Evolutionary conservation across 2,329 filamentous ascomycete genomes (phyloP).

Genomic region (Ophiostoma fasciatum): DNA sequence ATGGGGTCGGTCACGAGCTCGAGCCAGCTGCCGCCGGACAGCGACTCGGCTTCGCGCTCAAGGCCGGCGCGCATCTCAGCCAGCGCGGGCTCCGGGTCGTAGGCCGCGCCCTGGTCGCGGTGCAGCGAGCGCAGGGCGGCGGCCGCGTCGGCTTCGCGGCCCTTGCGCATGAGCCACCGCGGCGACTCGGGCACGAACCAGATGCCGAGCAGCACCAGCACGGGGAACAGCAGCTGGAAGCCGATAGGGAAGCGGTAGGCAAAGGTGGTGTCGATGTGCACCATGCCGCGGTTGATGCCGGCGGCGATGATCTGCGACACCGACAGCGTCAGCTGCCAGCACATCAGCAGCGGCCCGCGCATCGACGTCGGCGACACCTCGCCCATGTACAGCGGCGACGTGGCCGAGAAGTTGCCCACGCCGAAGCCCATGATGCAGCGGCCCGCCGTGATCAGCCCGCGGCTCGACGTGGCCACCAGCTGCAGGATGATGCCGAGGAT

Average conservation of each 20-base stretch:
- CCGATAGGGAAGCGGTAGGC: slow-evolving; percentile 25
- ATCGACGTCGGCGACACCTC: slow-evolving; percentile 16
- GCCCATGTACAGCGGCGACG: slow-evolving; percentile 19
- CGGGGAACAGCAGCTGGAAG: slow-evolving; percentile 27
- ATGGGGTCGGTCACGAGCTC: slow-evolving; percentile 12
- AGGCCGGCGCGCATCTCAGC: slow-evolving; percentile 22
- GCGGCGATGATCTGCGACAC: slow-evolving; percentile 23
- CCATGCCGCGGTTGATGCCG: slow-evolving; percentile 21
- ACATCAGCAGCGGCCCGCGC: slow-evolving; percentile 16
- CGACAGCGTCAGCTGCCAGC: slow-evolving; percentile 23
- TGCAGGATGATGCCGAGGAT: slow-evolving; percentile 17
- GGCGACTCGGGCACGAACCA: slow-evolving; percentile 30
- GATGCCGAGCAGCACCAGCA: slow-evolving; percentile 22
- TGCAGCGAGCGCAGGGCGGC: slow-evolving; percentile 24
- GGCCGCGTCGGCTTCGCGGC: slow-evolving; percentile 28
- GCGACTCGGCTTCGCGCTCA: slow-evolving; percentile 18
- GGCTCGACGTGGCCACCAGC: slow-evolving; percentile 11
- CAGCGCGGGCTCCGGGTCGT: slow-evolving; percentile 15
- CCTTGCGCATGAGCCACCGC: slow-evolving; percentile 32
- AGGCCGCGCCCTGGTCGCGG: slow-evolving; percentile 13
- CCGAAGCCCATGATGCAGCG: slow-evolving; percentile 11
- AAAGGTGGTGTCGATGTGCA: slow-evolving; percentile 17
- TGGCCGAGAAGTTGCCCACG: slow-evolving; percentile 19
- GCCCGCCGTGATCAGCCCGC: slow-evolving; percentile 15
- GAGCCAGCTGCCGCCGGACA: slow-evolving; percentile 21